Base-by-base conservation (phyloP, 1,139 yeast genomes). In the Oligophagozyma castellii region DNA sequence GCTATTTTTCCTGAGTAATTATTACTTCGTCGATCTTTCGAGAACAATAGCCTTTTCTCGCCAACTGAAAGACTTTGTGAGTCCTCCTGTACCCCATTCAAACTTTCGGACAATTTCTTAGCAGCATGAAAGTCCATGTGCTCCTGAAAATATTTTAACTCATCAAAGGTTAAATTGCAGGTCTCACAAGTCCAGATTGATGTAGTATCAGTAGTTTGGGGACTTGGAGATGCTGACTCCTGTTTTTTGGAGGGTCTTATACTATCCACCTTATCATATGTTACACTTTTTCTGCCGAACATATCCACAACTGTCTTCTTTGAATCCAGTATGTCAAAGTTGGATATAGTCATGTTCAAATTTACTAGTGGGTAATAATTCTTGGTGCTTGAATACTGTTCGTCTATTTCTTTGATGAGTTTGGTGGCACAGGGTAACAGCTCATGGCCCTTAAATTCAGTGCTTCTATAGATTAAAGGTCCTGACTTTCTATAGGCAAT, bases 281-380 rank as follows among this genome's bases (percentile, higher is more conserved):
- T 29, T 26, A 36, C 35, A 8, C 32, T 36, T 20, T 34, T 42
- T 15, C 33, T 37, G 4, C 50, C 51, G 27, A 69, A 55, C 51
- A 70, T 67, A n/a, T 63, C 58, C 32, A 72, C 69, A 5, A 73
- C 63, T 4, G 70, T 58, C 32, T 58, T 60, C 6, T 58, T 53
- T 10, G 55, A 59, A 20, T 57, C 56, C 0, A 63, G 39, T 6
- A 59, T 57, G 13, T 63, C 68, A 44, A 78, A 71, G 32, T 67
- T 69, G 2, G 75, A 60, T 2, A 75, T 54, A 0, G 63, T 58
- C 33, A 76, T 51, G 12, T 69, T 65, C 36, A 73, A 51, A 34
- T 65, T 63, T 2, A 59, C 52, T 23, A 73, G 46, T 0, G 78
- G 74, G 31, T 67, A 74, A 55, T 46, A 58, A 4, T 35, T 32